phyloP scores from a whole-genome alignment of 1,139 yeast genomes.

The Zhuliangozyma parablackwelliae region DNA sequence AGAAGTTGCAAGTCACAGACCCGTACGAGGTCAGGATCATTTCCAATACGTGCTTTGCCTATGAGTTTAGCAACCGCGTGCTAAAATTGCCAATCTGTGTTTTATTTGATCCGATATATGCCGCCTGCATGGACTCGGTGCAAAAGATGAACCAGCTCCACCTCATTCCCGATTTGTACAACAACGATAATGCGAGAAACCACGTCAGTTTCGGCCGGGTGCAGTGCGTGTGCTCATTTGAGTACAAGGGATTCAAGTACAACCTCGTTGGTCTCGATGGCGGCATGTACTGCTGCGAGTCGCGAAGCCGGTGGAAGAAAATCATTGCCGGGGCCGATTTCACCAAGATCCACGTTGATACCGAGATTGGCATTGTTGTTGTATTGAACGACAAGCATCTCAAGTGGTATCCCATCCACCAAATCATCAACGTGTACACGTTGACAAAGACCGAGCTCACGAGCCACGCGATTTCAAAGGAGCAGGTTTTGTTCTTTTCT shows the following conservation, averaged over 20 bases:
- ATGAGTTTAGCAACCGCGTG: conserved; percentile 53
- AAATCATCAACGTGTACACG: conserved; percentile 35
- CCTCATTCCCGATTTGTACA: conserved; percentile 25
- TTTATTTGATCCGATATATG: conserved; percentile 59
- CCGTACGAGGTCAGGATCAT: conserved; percentile 54
- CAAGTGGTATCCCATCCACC: conserved; percentile 55
- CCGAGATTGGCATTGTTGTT: conserved; percentile 53
- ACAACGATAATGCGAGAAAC: conserved; percentile 15
- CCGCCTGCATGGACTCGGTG: conserved; percentile 19
- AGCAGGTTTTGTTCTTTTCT: conserved; percentile 47
- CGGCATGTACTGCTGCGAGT: conserved; percentile 47
- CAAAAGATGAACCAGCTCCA: conserved; percentile 19
- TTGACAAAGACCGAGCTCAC: conserved; percentile 28
- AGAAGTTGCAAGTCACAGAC: conserved; percentile 41
- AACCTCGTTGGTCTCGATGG: conserved; percentile 31
- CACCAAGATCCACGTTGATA: conserved; percentile 58
- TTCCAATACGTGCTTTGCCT: conserved; percentile 61
- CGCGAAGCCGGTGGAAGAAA: conserved; percentile 55
- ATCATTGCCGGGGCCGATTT: conserved; percentile 53
- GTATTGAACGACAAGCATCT: conserved; percentile 57
- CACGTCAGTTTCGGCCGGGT: conserved; percentile 26
- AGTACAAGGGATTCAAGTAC: conserved; percentile 20
- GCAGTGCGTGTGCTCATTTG: conserved; percentile 24
- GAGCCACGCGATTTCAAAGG: conserved; percentile 33
- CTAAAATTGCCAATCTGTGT: conserved; percentile 56